phyloP scores from a whole-genome alignment of 2,329 filamentous ascomycete genomes.

The Aspergillus sp. region DNA sequence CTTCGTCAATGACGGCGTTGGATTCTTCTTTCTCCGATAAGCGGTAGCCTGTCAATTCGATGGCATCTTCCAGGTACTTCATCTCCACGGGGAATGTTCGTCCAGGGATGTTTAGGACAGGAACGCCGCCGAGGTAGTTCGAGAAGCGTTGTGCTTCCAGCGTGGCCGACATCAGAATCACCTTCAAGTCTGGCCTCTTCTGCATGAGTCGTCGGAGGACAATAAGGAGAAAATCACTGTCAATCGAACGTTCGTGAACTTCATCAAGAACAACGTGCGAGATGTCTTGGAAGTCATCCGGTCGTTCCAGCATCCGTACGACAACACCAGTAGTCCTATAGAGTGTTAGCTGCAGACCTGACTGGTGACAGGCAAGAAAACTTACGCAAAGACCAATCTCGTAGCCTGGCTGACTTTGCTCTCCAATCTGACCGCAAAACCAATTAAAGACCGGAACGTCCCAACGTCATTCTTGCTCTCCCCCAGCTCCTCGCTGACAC shows the following conservation, averaged over 20 bases:
- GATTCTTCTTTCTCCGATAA: conserved; percentile 52
- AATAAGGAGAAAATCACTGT: conserved; percentile 92
- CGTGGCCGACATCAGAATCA: conserved; percentile 95
- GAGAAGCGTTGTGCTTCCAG: conserved; percentile 91
- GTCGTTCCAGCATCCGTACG: conserved; percentile 92
- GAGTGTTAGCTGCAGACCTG: conserved; percentile 5
- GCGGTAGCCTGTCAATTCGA: conserved; percentile 73
- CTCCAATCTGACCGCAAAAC: conserved; percentile 89
- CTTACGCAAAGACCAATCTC: conserved; percentile 76
- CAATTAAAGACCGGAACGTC: conserved; percentile 73
- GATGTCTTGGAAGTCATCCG: conserved; percentile 76
- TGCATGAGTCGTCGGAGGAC: conserved; percentile 75
- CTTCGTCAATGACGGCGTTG: conserved; percentile 34
- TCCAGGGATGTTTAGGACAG: conserved; percentile 82
- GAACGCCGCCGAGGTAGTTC: conserved; percentile 73
- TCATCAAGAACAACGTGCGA: conserved; percentile 96
- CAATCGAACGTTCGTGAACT: conserved; percentile 91
- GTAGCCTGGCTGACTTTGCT: conserved; percentile 76
- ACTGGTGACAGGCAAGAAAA: conserved; percentile 3
- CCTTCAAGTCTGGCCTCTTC: conserved; percentile 72
- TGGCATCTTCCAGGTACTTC: conserved; percentile 81
- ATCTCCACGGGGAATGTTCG: conserved; percentile 88
- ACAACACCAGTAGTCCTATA: conserved; percentile 65
- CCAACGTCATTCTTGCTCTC: conserved; percentile 76
- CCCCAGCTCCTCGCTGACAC: conserved; percentile 90